phyloP scores from a whole-genome alignment of 805 yeast species.

The Komagataella phaffii region DNA sequence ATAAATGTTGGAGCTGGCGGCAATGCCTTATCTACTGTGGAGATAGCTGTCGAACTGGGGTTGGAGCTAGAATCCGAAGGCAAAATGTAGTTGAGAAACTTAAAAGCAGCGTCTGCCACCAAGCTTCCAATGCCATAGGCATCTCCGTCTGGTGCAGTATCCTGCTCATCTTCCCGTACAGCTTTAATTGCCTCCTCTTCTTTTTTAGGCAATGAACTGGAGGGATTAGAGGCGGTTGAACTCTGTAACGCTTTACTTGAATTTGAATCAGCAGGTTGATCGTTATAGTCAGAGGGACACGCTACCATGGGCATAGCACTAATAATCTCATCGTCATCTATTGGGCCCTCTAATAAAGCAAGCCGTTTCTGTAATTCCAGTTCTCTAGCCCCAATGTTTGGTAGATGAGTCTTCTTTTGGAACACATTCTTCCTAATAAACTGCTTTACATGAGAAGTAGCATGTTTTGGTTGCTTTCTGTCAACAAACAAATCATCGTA shows the following conservation, averaged over 20 bases:
- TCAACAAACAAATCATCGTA: background rate
- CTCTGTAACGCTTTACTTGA: background rate
- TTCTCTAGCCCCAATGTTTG: background rate
- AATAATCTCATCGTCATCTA: background rate
- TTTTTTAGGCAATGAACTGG: background rate
- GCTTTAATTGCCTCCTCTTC: background rate
- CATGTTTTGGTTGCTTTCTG: background rate
- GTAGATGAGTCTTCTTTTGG: background rate
- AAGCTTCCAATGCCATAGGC: background rate
- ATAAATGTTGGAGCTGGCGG: background rate
- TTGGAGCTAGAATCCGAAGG: background rate
- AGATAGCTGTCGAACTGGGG: background rate
- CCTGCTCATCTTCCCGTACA: background rate
- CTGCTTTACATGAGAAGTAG: background rate
- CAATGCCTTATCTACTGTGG: background rate
- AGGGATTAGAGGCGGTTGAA: background rate
- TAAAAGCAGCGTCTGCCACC: background rate
- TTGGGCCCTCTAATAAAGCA: background rate
- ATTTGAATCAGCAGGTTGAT: background rate
- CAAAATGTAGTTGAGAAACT: background rate
- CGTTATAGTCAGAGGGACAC: background rate
- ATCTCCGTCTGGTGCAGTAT: background rate
- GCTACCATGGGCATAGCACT: background rate
- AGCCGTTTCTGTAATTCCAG: background rate
- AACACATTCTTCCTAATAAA: background rate